phyloP scores from a whole-genome alignment of 306 rosid species.

The Hippophae gyantsensis region DNA sequence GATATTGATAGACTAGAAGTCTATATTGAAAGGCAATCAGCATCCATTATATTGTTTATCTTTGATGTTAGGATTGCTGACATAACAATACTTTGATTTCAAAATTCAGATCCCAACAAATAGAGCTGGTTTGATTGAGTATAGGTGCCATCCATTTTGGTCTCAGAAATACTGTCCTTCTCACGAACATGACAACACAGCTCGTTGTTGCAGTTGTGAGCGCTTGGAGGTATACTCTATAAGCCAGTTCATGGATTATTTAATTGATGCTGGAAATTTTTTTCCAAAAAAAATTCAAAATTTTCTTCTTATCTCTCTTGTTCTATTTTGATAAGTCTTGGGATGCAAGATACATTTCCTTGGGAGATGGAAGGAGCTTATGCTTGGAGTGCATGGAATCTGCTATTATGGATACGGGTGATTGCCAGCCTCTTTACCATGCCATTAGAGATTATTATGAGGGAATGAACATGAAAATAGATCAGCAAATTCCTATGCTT shows the following conservation, averaged over 20 bases:
- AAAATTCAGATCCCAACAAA: constrained; percentile 80
- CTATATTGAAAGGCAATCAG: background rate
- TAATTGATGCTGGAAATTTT: too few species aligned
- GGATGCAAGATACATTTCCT: constrained; percentile 55
- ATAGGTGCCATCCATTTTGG: constrained; percentile 96
- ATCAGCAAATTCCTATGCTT: constrained; percentile 97
- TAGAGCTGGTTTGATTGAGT: constrained; percentile 79
- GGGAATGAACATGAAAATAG: constrained; percentile 88
- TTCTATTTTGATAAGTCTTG: constrained; percentile 37
- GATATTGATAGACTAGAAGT: background rate
- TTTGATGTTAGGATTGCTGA: background rate
- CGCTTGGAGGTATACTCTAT: constrained; percentile 75
- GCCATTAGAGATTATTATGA: constrained; percentile 86
- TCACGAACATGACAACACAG: constrained; percentile 79
- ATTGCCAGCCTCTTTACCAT: constrained; percentile 92
- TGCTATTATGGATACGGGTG: constrained; percentile 95
- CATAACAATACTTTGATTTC: background rate
- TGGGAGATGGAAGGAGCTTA: constrained; percentile 83
- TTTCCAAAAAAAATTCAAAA: background rate
- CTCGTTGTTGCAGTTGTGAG: constrained; percentile 94
- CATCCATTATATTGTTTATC: background rate
- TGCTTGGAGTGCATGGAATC: constrained; percentile 98
- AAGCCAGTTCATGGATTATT: background rate
- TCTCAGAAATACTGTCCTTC: constrained; percentile 90
- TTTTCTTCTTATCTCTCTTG: background rate